Percentiles rank a stretch among this genome's conserved stretches.
phyloP scores from a whole-genome alignment of 768 basidiomycete species.

The Cystobasidium tubakii region DNA sequence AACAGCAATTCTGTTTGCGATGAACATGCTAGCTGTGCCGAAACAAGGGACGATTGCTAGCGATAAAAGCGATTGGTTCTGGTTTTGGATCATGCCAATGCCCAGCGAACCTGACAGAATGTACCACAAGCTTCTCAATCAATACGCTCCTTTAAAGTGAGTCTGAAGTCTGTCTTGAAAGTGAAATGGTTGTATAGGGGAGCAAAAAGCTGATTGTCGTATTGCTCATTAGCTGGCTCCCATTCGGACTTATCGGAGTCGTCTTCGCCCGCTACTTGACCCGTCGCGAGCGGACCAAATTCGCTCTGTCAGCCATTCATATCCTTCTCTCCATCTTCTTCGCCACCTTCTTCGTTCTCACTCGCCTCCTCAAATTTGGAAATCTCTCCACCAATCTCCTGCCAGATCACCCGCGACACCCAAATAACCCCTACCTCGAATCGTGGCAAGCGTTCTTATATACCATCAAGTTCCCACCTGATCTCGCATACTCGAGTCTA shows the following conservation, averaged over 20 bases:
- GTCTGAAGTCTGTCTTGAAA: not conserved
- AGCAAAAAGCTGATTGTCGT: too few species aligned
- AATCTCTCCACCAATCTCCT: conserved; percentile 20
- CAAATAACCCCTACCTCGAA: conserved; percentile 29
- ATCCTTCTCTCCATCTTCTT: conserved; percentile 20
- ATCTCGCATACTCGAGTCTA: conserved; percentile 32
- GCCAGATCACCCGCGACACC: conserved; percentile 24
- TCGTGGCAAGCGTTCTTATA: conserved; percentile 36
- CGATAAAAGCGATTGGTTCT: conserved; percentile 36
- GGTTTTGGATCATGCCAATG: conserved; percentile 36
- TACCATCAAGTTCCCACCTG: conserved; percentile 34
- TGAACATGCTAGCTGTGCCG: conserved; percentile 35
- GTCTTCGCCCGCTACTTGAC: conserved; percentile 31
- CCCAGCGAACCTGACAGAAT: conserved; percentile 9
- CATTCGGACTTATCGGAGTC: conserved; percentile 24
- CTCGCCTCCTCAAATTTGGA: conserved; percentile 30
- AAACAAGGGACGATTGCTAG: not conserved
- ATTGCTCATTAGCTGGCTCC: conserved; percentile 30
- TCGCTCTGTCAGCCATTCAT: conserved; percentile 4
- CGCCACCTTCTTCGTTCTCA: conserved; percentile 31
- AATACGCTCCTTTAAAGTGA: conserved; percentile 32
- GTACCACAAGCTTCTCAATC: conserved; percentile 13
- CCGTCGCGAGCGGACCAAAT: not conserved
- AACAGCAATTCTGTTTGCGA: not conserved
- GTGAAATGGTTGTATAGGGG: too few species aligned